Percentiles rank a stretch among this genome's conserved stretches.
Evolutionary conservation across 768 basidiomycete genomes (phyloP).

Genomic region (Trametes cubensis): DNA sequence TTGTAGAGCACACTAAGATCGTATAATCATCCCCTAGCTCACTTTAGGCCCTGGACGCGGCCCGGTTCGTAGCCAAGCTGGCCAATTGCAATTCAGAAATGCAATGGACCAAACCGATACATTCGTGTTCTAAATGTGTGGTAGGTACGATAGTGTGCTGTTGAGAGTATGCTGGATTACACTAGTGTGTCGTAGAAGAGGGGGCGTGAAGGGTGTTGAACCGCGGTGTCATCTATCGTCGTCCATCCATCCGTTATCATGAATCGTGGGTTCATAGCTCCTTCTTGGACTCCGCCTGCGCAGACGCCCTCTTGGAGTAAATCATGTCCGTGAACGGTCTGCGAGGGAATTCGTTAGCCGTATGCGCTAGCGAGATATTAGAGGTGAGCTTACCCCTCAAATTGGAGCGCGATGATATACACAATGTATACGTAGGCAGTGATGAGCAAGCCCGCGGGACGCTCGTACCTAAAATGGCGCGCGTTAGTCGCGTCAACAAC

Average conservation of each 20-base stretch:
- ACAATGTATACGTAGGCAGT: conserved; percentile 81
- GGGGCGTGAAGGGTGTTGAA: conserved; percentile 21
- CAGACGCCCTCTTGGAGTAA: conserved; percentile 57
- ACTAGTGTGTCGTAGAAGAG: conserved; percentile 12
- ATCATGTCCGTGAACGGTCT: conserved; percentile 86
- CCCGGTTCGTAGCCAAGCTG: neutral
- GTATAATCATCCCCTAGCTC: neutral
- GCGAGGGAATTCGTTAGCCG: conserved; percentile 1
- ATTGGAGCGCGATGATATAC: conserved; percentile 82
- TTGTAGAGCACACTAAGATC: neutral
- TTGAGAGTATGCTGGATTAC: conserved; percentile 25
- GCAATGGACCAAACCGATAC: neutral
- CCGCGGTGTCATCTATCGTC: conserved; percentile 8
- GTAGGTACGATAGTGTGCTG: conserved; percentile 16
- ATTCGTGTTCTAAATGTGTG: neutral
- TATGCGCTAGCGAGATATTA: neutral
- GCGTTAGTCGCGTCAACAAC: neutral
- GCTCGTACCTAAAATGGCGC: conserved; percentile 63
- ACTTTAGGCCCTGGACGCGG: neutral
- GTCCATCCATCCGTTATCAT: neutral
- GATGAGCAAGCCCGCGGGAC: conserved; percentile 82
- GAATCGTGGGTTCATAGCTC: conserved; percentile 29
- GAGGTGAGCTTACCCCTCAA: conserved; percentile 74
- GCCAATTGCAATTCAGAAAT: neutral
- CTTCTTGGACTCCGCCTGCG: conserved; percentile 34